Evolutionary conservation across 1,139 yeast genomes (phyloP).

Genomic region (Hanseniaspora uvarum): DNA sequence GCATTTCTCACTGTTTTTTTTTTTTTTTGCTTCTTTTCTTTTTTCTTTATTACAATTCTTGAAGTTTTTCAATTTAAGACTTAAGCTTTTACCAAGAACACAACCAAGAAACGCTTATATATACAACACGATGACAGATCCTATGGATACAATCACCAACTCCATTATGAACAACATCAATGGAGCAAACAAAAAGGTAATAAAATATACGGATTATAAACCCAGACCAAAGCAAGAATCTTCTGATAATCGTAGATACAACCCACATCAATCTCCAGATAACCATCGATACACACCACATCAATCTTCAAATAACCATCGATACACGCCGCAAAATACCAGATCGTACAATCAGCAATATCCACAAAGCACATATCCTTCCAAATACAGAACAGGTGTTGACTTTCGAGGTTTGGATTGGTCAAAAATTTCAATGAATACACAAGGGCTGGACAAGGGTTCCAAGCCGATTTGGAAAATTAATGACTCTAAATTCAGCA

Average conservation of each 20-base stretch:
- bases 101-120: neutral
- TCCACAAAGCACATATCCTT: neutral
- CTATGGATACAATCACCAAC: slow-evolving; percentile 5
- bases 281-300: neutral
- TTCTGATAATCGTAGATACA: neutral
- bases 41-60: neutral
- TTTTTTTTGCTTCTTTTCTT: no score
- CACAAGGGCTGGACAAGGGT: neutral
- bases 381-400: slow-evolving; percentile 11
- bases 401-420: slow-evolving; percentile 4
- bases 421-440: neutral
- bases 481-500: neutral
- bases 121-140: neutral
- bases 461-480: neutral
- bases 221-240: neutral
- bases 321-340: neutral
- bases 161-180: slow-evolving; percentile 2
- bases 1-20: no score
- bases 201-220: neutral
- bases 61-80: neutral
- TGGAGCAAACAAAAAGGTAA: neutral
- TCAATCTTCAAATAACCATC: neutral
- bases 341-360: neutral
- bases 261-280: neutral
- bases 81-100: neutral